Base-by-base conservation (phyloP, 306 rosid species). In the Dryas drummondii region DNA sequence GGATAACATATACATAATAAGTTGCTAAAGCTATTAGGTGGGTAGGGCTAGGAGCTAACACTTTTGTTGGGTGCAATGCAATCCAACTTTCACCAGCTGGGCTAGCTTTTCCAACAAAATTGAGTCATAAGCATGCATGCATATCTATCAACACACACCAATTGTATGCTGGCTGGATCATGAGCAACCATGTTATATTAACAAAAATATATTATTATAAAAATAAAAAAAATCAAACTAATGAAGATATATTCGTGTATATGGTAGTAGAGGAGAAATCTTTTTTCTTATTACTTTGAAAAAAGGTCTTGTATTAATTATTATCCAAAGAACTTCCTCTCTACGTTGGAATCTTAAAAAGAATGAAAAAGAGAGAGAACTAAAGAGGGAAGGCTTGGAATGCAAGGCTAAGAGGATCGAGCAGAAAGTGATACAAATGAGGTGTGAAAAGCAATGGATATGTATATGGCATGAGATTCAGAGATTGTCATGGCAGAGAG, bases 311-410 rank as follows among this genome's bases (percentile, higher is more conserved):
- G 67, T 71, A 65, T 67, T 54, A 32, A 61, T 57, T n/a, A 61
- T 55, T 13, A 44, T 37, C 32, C 7, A 49, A 52, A 13, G 71
- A 76, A 60, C 88, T 72, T 80, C 65, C 14, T 67, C 26, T 72
- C 57, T 62, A 82, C 78, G 84, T 76, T 78, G 80, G 81, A 78
- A 84, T 82, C 64, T 40, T 11, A 40, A 53, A 80, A 80, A 78
- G 67, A 17, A 45, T 9, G 61, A 44, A 59, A 42, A 58, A 16
- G 37, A 14, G 54, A 66, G 2, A 32, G 57, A 16, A 68, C 42
- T 49, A 19, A 10, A 8, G 7, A 64, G 62, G 59, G 47, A 0
- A 80, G 60, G 77, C 85, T 88, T 88, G 74, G 62, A 75, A 78
- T 62, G 74, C 71, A 82, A 84, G 88, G 77, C 60, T 76, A 52